Conservation (phyloP, 768 basidiomycete genomes). For the Leccinellum albellum region DNA sequence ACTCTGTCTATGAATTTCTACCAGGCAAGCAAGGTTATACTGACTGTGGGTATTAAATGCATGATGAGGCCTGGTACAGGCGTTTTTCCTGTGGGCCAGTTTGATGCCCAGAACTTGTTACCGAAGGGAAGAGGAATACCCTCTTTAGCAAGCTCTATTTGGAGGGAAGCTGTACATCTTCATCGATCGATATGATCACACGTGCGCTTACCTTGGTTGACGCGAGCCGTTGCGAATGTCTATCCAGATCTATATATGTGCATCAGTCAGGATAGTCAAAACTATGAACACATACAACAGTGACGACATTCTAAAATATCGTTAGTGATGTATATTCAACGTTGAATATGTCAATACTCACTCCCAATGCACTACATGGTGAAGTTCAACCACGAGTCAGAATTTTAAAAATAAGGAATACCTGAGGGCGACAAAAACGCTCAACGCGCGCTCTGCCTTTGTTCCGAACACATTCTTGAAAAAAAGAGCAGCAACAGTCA, state of each 20-base stretch:
- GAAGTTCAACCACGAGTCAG: not conserved
- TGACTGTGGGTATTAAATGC: constrained; percentile 49
- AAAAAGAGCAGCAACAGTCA: constrained; percentile 58
- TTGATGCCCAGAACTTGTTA: constrained; percentile 57
- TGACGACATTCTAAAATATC: constrained; percentile 29
- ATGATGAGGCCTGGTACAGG: constrained; percentile 53
- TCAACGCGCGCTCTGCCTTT: constrained; percentile 50
- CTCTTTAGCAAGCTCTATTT: constrained; percentile 56
- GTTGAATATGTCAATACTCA: constrained; percentile 9
- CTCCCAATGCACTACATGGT: constrained; percentile 35
- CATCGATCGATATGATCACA: not conserved
- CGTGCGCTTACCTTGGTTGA: constrained; percentile 44
- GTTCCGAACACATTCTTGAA: constrained; percentile 57
- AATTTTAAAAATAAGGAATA: constrained; percentile 10
- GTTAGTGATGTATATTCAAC: not conserved
- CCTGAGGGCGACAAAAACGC: constrained; percentile 57
- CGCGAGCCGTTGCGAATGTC: constrained; percentile 48
- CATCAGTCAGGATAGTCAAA: not conserved
- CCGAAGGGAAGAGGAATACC: constrained; percentile 60
- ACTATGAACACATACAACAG: constrained; percentile 18
- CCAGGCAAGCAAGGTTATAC: not conserved
- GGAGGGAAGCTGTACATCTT: not conserved
- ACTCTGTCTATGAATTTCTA: not conserved
- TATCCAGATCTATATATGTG: constrained; percentile 13
- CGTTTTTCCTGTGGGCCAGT: constrained; percentile 55